A percentile compares a stretch with the other conserved stretches of the same genome.
Conservation (phyloP, 1,284 basidiomycete genomes). For the Mycosarcoma mackinlayi region DNA sequence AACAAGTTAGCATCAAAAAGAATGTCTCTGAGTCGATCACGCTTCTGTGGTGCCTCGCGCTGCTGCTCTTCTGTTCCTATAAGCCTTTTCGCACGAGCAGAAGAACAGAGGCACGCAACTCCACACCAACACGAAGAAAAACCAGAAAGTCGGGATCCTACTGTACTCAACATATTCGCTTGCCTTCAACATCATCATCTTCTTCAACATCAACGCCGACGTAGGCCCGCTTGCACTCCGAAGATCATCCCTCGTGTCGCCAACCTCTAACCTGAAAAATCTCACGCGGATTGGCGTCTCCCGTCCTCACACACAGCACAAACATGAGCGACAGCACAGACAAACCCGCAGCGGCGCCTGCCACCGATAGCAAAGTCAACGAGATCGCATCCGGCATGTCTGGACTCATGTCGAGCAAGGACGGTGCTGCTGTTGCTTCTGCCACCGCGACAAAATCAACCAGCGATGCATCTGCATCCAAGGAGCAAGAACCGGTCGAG, state of each 20-base stretch:
- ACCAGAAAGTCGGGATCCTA: neutral
- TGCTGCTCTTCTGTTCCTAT: neutral
- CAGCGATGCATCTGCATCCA: neutral
- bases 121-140: slow-evolving; percentile 48
- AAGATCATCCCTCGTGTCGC: too few relatives aligned
- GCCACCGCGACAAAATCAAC: slow-evolving; percentile 9
- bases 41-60: too few relatives aligned
- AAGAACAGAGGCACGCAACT: slow-evolving; percentile 3
- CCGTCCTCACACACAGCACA: too few relatives aligned
- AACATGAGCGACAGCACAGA: slow-evolving; percentile 43
- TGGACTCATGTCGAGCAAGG: slow-evolving; percentile 47
- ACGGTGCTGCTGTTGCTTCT: too few relatives aligned
- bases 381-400: slow-evolving; percentile 53
- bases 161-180: neutral
- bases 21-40: slow-evolving; percentile 33
- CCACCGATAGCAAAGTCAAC: slow-evolving; percentile 45
- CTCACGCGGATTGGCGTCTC: too few relatives aligned
- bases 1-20: neutral
- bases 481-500: slow-evolving; percentile 18
- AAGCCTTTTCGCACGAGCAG: slow-evolving; percentile 18
- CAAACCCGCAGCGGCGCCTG: slow-evolving; percentile 22
- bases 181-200: slow-evolving; percentile 1
- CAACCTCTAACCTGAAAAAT: too few relatives aligned
- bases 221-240: too few relatives aligned
- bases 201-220: neutral